These are phyloP conservation scores for Beauveria medogensis DNA, from an alignment of 2,329 filamentous ascomycete species.

Conservation along the genomic window DNA sequence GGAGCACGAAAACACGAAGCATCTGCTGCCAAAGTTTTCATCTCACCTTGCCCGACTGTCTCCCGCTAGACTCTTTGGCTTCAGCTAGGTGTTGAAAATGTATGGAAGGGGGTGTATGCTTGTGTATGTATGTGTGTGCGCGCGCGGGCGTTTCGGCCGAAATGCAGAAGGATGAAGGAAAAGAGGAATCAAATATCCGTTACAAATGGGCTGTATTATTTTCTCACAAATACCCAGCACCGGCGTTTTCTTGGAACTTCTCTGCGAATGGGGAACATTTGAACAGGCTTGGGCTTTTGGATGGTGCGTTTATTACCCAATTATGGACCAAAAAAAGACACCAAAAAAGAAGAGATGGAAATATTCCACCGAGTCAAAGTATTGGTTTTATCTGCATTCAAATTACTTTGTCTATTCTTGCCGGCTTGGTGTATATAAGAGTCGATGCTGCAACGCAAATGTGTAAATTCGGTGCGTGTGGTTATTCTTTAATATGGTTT, in stretches of 20 bases:
- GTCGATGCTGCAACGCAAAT: background rate
- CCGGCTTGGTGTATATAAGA: background rate
- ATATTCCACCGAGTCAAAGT: background rate
- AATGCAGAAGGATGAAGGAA: background rate
- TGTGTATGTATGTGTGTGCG: background rate
- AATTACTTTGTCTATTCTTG: background rate
- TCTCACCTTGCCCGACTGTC: background rate
- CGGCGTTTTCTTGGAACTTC: background rate
- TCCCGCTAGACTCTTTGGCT: background rate
- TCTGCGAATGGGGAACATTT: background rate
- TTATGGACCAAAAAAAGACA: background rate
- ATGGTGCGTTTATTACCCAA: background rate
- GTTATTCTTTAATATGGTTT: background rate
- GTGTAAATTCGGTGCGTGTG: background rate
- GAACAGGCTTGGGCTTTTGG: background rate
- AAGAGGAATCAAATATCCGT: background rate
- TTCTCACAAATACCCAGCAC: slow-evolving; percentile 8
- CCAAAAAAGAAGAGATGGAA: background rate
- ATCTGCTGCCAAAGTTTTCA: background rate
- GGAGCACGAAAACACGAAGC: background rate
- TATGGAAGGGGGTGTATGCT: background rate
- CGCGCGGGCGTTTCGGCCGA: background rate
- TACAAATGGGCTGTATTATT: slow-evolving; percentile 8
- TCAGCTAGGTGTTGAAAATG: background rate
- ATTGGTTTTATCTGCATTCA: background rate